Conservation (phyloP, 768 basidiomycete genomes). For the Lactarius hatsudake region DNA sequence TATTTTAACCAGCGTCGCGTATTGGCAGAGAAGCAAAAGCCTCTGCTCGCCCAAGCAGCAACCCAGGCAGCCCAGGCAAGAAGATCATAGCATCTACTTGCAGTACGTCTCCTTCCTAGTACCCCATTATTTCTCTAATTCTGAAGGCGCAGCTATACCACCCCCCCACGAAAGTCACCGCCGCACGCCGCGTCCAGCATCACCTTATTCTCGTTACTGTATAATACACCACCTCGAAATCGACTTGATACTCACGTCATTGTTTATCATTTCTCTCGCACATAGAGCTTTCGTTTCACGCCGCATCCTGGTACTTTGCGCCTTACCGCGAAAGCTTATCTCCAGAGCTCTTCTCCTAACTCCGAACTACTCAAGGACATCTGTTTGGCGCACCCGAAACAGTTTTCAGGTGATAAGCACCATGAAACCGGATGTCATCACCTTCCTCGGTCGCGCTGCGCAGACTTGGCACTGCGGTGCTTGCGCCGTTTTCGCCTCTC, state of each 20-base stretch:
- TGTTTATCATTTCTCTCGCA: background rate
- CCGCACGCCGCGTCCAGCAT: background rate
- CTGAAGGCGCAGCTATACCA: background rate
- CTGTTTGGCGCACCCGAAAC: background rate
- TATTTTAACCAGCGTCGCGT: constrained; percentile 93
- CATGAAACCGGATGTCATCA: background rate
- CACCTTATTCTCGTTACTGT: background rate
- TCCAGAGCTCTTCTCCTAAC: background rate
- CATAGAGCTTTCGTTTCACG: background rate
- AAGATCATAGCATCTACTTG: constrained; percentile 15
- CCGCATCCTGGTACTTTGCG: background rate
- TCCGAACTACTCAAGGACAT: background rate
- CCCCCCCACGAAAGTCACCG: background rate
- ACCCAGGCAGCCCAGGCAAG: constrained; percentile 37
- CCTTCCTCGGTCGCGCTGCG: background rate
- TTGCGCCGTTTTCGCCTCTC: background rate
- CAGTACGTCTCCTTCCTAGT: background rate
- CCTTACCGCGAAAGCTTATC: background rate
- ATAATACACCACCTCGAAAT: background rate
- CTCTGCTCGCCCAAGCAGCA: constrained; percentile 52
- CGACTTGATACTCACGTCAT: background rate
- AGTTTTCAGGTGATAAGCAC: background rate
- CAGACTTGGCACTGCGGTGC: background rate
- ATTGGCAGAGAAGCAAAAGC: constrained; percentile 76
- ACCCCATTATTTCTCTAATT: background rate